Conservation (phyloP, 495 filamentous ascomycete genomes). For the Xylaria acuta region DNA sequence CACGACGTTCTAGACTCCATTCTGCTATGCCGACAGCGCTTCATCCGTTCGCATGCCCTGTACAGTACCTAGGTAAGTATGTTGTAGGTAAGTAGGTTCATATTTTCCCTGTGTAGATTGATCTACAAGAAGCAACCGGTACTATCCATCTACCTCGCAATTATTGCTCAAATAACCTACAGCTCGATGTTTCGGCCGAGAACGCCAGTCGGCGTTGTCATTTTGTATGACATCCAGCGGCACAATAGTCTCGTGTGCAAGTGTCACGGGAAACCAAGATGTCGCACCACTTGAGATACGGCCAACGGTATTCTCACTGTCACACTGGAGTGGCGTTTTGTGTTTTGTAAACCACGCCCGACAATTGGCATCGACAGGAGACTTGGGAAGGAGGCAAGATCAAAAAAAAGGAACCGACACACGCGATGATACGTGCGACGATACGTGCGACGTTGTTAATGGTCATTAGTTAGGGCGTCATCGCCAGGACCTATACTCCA, state of each 20-base stretch:
- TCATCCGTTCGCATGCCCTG: neutral
- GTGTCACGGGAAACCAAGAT: neutral
- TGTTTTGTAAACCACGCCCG: neutral
- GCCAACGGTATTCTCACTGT: neutral
- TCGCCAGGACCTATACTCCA: conserved; percentile 14
- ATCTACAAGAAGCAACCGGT: neutral
- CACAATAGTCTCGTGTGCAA: neutral
- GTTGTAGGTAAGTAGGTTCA: neutral
- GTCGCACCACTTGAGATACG: neutral
- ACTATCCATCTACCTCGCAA: neutral
- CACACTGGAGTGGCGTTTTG: neutral
- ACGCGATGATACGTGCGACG: conserved; percentile 12
- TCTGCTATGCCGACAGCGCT: neutral
- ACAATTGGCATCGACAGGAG: neutral
- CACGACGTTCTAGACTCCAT: conserved; percentile 14
- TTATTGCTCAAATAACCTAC: neutral
- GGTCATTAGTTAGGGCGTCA: conserved; percentile 14
- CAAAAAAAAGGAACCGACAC: neutral
- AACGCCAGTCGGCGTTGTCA: neutral
- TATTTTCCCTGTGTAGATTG: neutral
- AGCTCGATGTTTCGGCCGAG: conserved; percentile 9
- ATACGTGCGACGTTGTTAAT: conserved; percentile 17
- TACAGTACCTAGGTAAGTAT: neutral
- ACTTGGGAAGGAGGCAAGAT: neutral
- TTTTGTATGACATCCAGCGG: too few relatives aligned